These are phyloP conservation scores for Neopestalotiopsis rosae DNA, from an alignment of 2,329 filamentous ascomycete species.

Conservation along the genomic window DNA sequence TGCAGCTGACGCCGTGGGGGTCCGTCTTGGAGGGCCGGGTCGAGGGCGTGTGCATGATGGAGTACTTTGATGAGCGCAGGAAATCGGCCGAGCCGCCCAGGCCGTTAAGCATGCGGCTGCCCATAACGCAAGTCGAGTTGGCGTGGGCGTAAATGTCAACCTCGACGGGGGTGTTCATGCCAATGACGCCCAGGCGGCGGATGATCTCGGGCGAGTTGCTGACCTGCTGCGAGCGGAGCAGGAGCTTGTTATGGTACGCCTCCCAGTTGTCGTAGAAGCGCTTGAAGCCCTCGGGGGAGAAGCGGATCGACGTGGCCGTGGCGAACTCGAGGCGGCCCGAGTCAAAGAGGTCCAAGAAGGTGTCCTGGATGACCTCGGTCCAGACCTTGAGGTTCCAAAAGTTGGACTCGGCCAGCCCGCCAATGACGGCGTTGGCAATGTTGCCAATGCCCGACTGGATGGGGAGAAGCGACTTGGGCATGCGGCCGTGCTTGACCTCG, in stretches of 20 bases:
- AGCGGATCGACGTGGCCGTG: constrained; percentile 87
- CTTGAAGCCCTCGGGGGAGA: constrained; percentile 89
- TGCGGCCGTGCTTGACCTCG: constrained; percentile 78
- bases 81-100: constrained; percentile 77
- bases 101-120: constrained; percentile 79
- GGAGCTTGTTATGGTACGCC: constrained; percentile 77
- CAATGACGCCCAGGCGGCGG: constrained; percentile 83
- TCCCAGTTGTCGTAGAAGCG: constrained; percentile 91
- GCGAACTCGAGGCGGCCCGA: constrained; percentile 87
- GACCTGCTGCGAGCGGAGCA: constrained; percentile 86
- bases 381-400: constrained; percentile 90
- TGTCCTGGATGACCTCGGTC: constrained; percentile 93
- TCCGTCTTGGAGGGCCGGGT: constrained; percentile 82
- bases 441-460: constrained; percentile 91
- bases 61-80: constrained; percentile 74
- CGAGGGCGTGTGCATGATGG: constrained; percentile 91
- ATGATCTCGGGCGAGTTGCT: constrained; percentile 93
- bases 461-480: constrained; percentile 78
- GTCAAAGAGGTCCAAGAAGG: constrained; percentile 92
- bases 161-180: constrained; percentile 95
- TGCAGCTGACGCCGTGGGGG: constrained; percentile 81
- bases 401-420: constrained; percentile 79
- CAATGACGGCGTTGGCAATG: constrained; percentile 90
- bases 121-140: constrained; percentile 90
- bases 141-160: constrained; percentile 95